Evolutionary conservation across 2,329 filamentous ascomycete species (phyloP).

Genomic region (Paraphaeosphaeria sporulosa): DNA sequence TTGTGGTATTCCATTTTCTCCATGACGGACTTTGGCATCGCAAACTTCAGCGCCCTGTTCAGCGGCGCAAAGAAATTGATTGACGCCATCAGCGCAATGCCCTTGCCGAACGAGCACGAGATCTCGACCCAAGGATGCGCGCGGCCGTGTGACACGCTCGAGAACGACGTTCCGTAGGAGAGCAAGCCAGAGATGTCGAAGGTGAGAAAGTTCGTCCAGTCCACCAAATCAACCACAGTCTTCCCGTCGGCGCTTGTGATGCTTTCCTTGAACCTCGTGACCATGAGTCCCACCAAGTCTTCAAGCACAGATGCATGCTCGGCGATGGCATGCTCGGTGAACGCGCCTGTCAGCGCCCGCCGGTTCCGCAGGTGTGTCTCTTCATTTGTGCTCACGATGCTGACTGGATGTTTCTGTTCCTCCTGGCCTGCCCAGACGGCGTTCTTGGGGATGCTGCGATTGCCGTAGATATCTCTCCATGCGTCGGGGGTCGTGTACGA

Average conservation of each 20-base stretch:
- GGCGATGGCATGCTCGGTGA: constrained; percentile 53
- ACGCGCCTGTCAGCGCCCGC: constrained; percentile 49
- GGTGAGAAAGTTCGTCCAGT: constrained; percentile 26
- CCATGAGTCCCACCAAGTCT: constrained; percentile 46
- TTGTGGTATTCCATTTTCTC: constrained; percentile 26
- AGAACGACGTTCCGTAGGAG: constrained; percentile 59
- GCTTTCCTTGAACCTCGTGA: constrained; percentile 40
- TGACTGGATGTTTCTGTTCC: background rate
- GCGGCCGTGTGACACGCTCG: constrained; percentile 24
- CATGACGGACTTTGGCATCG: constrained; percentile 19
- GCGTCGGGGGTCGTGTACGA: constrained; percentile 51
- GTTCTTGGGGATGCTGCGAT: constrained; percentile 22
- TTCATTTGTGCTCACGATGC: constrained; percentile 17
- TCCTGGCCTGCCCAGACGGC: constrained; percentile 17
- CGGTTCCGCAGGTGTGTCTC: constrained; percentile 35
- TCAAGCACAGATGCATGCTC: constrained; percentile 50
- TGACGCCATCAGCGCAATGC: constrained; percentile 29
- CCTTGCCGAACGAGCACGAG: constrained; percentile 36
- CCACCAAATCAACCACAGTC: constrained; percentile 26
- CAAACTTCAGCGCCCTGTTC: constrained; percentile 21
- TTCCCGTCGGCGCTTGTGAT: constrained; percentile 3
- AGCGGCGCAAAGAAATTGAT: constrained; percentile 31
- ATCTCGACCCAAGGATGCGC: constrained; percentile 48
- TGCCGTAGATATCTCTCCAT: constrained; percentile 55
- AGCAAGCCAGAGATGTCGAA: constrained; percentile 51